phyloP scores from a whole-genome alignment of 768 basidiomycete species.

The Rhodosporidiobolus sp. region DNA sequence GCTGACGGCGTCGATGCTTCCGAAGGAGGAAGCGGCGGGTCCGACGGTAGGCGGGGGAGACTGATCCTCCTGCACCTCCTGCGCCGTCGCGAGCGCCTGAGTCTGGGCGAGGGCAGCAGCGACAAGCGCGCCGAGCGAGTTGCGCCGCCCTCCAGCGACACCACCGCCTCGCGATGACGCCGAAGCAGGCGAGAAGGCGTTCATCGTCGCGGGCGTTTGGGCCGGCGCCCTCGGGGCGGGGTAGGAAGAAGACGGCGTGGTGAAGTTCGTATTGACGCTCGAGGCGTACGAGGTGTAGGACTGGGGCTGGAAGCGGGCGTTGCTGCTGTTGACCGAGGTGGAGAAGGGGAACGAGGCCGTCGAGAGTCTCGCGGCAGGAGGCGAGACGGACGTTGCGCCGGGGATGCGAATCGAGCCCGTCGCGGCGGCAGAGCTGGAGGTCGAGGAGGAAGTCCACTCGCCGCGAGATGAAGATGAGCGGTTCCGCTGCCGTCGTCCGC shows the following conservation, averaged over 20 bases:
- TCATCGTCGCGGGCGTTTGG: slow-evolving; percentile 5
- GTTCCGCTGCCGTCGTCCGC: neutral
- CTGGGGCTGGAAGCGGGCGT: slow-evolving; percentile 10
- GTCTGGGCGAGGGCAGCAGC: slow-evolving; percentile 3
- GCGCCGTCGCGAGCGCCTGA: neutral
- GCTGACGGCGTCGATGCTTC: neutral
- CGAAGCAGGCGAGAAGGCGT: slow-evolving; percentile 8
- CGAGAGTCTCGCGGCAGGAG: slow-evolving; percentile 13
- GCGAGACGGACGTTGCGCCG: slow-evolving; percentile 22
- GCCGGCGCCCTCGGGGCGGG: slow-evolving; percentile 21
- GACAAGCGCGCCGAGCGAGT: slow-evolving; percentile 6
- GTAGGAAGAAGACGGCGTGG: slow-evolving; percentile 23
- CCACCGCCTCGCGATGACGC: neutral
- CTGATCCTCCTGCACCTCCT: neutral
- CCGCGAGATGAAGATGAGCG: neutral
- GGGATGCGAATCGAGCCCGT: slow-evolving; percentile 33
- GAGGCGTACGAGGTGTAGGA: slow-evolving; percentile 32
- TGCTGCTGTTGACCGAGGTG: neutral
- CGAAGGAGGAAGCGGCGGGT: neutral
- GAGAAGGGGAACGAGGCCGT: slow-evolving; percentile 9
- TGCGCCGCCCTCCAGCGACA: neutral
- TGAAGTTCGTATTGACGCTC: slow-evolving; percentile 24
- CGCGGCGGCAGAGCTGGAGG: neutral
- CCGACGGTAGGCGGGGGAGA: neutral
- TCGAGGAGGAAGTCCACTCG: neutral